Base-by-base conservation (phyloP, 192 early-diverging fungal species). In the Backusella morwellensis region DNA sequence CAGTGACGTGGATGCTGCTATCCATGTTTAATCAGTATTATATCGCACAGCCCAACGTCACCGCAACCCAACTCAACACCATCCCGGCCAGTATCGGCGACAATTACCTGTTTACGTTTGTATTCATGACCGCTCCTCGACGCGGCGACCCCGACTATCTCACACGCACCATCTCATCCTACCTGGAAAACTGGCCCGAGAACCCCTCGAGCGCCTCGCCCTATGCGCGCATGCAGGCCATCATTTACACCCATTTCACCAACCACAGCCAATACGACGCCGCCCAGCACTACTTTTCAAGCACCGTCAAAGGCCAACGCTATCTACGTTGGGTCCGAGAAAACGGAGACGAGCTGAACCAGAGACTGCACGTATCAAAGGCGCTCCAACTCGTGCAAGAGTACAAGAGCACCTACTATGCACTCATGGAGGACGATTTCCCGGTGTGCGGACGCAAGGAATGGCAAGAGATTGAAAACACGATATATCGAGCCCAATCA, bases 41-140 rank as follows among this genome's bases (percentile, higher is more conserved):
- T n/a, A 68, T 75, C 59, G 69, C 78, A 19, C 66, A 74, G 15
- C 68, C 72, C 0, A 76, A 23, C 41, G 66, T 42, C 0, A 77
- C 85, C 12, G 73, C 79, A 15, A 72, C 78, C 21, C 56, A 63
- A 29, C 56, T 63, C 23, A 63, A 63, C 23, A 63, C 56, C 11
- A 63, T 63, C 26, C 56, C 56, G 4, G 21, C 26, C 9, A 63
- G 23, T 14, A 29, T 63, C 14, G 56, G 56, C 6, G 78, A 84
- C 9, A 79, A 70, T 5, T 84, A 80, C 47, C 75, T 88, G 14
- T 80, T 88, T 56, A 80, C 85, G 0, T 77, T 86, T 42, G 73
- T 86, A 3, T 42, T 86, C 47, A 88, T 88, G 87, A 88, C 85
- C 2, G 87, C 87, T 0, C 87, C 87, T 1, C 77, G 87, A 70